These are phyloP conservation scores for Penicillium silybi DNA, from an alignment of 495 filamentous ascomycete genomes.

Conservation along the genomic window DNA sequence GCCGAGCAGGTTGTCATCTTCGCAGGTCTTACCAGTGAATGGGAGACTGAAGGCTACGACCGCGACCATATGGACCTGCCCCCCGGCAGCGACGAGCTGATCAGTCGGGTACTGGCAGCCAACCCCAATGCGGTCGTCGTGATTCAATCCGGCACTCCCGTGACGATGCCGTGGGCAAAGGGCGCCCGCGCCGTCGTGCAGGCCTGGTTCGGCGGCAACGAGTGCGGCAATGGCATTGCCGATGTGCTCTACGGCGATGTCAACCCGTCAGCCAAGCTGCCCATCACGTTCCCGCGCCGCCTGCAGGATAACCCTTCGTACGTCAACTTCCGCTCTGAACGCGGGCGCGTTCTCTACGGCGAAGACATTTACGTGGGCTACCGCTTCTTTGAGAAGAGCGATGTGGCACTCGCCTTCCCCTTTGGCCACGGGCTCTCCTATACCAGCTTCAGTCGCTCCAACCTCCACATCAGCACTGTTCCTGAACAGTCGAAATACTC, in stretches of 20 bases:
- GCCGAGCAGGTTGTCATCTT: slow-evolving; percentile 69
- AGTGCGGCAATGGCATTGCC: slow-evolving; percentile 53
- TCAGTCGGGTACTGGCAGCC: slow-evolving; percentile 59
- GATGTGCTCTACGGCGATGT: slow-evolving; percentile 57
- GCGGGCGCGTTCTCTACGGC: slow-evolving; percentile 64
- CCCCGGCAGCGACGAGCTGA: slow-evolving; percentile 63
- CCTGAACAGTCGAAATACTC: slow-evolving; percentile 27
- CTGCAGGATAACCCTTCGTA: slow-evolving; percentile 67
- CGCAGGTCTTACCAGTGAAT: slow-evolving; percentile 73
- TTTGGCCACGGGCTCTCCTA: slow-evolving; percentile 84
- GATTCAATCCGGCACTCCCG: slow-evolving; percentile 75
- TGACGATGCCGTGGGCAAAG: slow-evolving; percentile 75
- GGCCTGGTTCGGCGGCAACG: slow-evolving; percentile 65
- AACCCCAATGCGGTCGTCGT: slow-evolving; percentile 72
- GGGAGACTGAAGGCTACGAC: slow-evolving; percentile 83
- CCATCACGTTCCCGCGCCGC: slow-evolving; percentile 57
- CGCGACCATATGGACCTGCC: slow-evolving; percentile 71
- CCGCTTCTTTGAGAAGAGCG: slow-evolving; percentile 65
- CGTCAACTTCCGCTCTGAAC: slow-evolving; percentile 69
- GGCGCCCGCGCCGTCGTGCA: slow-evolving; percentile 62
- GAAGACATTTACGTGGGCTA: slow-evolving; percentile 80
- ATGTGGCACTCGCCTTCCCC: slow-evolving; percentile 60
- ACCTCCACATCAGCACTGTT: slow-evolving; percentile 43
- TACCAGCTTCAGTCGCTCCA: slow-evolving; percentile 64
- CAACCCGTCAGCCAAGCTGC: slow-evolving; percentile 52